Percentiles rank a stretch among this genome's conserved stretches.
Conservation (phyloP, 2,329 filamentous ascomycete genomes). For the Paramyrothecium sp. region DNA sequence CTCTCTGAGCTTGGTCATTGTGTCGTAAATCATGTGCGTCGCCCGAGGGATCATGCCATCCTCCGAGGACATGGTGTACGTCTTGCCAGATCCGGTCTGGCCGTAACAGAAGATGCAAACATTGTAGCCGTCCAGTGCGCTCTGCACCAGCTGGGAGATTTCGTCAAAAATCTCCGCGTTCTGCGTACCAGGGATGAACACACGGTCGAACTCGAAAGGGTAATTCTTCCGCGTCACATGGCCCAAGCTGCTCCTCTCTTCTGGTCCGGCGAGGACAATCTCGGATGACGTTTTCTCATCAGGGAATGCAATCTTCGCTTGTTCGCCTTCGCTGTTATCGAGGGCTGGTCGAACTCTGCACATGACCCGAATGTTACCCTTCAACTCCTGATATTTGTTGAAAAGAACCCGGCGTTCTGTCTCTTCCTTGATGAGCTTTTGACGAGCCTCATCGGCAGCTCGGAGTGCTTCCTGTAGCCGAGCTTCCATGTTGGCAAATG, state of each 20-base stretch:
- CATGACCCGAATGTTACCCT: slow-evolving; percentile 98
- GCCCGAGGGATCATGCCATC: slow-evolving; percentile 96
- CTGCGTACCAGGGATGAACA: slow-evolving; percentile 74
- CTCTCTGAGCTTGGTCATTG: slow-evolving; percentile 76
- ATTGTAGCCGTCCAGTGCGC: slow-evolving; percentile 94
- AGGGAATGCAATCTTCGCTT: slow-evolving; percentile 76
- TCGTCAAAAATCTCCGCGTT: slow-evolving; percentile 93
- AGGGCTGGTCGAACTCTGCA: slow-evolving; percentile 84
- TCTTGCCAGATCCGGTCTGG: slow-evolving; percentile 96
- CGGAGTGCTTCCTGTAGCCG: slow-evolving; percentile 75
- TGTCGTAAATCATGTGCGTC: slow-evolving; percentile 90
- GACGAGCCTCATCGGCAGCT: slow-evolving; percentile 66
- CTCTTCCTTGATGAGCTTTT: slow-evolving; percentile 88
- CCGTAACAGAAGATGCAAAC: slow-evolving; percentile 99
- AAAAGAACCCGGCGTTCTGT: slow-evolving; percentile 87
- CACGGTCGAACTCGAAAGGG: slow-evolving; percentile 88
- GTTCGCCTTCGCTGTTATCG: slow-evolving; percentile 55
- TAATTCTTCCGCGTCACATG: slow-evolving; percentile 75
- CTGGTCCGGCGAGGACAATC: slow-evolving; percentile 78
- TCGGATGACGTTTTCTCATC: slow-evolving; percentile 84
- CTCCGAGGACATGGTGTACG: slow-evolving; percentile 85
- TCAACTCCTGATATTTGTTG: slow-evolving; percentile 96
- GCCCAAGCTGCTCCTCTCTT: slow-evolving; percentile 78
- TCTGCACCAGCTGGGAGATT: slow-evolving; percentile 95
- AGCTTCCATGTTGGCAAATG: slow-evolving; percentile 78